These are phyloP conservation scores for Malania oleifera DNA, from an alignment of 164 flowering plant genomes.

Conservation along the genomic window DNA sequence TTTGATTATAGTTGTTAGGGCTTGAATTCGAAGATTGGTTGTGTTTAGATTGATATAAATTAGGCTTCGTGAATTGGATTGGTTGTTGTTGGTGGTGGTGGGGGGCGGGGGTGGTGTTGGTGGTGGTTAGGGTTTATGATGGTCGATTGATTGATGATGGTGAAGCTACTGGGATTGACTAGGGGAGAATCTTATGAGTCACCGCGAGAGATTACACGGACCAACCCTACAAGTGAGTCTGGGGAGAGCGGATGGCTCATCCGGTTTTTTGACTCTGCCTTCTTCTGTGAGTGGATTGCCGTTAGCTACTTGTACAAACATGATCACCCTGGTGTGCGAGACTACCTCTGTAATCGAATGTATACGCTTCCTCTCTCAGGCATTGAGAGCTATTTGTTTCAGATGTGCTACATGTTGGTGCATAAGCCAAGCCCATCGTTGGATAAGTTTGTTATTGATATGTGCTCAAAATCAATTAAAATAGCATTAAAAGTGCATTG, in stretches of 20 bases:
- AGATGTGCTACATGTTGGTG: constrained; percentile 89
- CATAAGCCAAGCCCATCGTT: constrained; percentile 96
- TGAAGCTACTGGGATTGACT: constrained; percentile 66
- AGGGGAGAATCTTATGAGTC: constrained; percentile 51
- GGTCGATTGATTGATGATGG: constrained; percentile 51
- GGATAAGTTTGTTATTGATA: constrained; percentile 97
- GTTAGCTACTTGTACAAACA: constrained; percentile 97
- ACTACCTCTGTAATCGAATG: constrained; percentile 95
- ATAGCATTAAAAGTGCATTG: constrained; percentile 94
- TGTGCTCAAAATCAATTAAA: constrained; percentile 75
- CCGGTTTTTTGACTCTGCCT: constrained; percentile 90
- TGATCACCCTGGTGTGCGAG: constrained; percentile 88
- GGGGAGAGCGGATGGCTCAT: constrained; percentile 96
- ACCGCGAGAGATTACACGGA: constrained; percentile 76
- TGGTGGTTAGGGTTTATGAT: constrained; percentile 27
- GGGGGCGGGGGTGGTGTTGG: no score
- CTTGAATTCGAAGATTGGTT: neutral
- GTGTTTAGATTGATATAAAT: constrained; percentile 7
- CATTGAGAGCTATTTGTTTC: constrained; percentile 89
- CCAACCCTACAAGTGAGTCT: constrained; percentile 41
- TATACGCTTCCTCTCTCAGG: constrained; percentile 89
- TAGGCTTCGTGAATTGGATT: constrained; percentile 9
- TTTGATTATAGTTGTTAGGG: constrained; percentile 6
- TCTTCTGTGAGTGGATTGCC: constrained; percentile 99
- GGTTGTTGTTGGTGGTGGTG: constrained; percentile 1